Evolutionary conservation across 768 basidiomycete species (phyloP).

Genomic region (Podaxis sp.): DNA sequence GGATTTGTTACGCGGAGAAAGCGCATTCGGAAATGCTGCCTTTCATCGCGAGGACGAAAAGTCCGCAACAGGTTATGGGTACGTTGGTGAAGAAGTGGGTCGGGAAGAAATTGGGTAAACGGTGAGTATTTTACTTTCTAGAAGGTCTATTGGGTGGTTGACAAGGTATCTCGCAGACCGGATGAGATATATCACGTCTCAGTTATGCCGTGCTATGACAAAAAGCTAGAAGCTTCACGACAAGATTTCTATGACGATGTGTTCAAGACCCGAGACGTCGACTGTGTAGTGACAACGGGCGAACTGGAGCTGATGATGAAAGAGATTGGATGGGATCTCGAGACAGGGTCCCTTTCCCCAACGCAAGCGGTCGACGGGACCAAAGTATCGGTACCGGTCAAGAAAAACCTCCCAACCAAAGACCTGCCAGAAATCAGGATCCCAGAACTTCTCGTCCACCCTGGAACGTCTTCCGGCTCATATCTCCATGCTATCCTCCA

Average conservation of each 20-base stretch:
- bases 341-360: constrained; percentile 44
- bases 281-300: constrained; percentile 96
- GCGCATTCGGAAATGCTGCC: constrained; percentile 92
- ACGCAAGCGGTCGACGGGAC: neutral
- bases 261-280: constrained; percentile 87
- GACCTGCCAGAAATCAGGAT: constrained; percentile 28
- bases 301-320: constrained; percentile 85
- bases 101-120: constrained; percentile 59
- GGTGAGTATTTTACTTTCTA: constrained; percentile 44
- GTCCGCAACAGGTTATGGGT: constrained; percentile 94
- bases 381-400: neutral
- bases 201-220: constrained; percentile 99
- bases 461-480: constrained; percentile 89
- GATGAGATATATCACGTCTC: constrained; percentile 92
- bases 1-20: constrained; percentile 99
- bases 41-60: constrained; percentile 84
- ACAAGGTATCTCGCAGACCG: constrained; percentile 48
- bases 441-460: constrained; percentile 75
- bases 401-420: constrained; percentile 11
- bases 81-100: constrained; percentile 91
- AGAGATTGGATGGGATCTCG: constrained; percentile 81
- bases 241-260: constrained; percentile 86
- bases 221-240: constrained; percentile 96
- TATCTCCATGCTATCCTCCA: constrained; percentile 82
- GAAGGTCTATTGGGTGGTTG: constrained; percentile 4